A percentile compares a stretch with the other conserved stretches of the same genome.
These are phyloP conservation scores for Pseudogymnoascus pannorum DNA, from an alignment of 2,329 filamentous ascomycete genomes.

Conservation along the genomic window DNA sequence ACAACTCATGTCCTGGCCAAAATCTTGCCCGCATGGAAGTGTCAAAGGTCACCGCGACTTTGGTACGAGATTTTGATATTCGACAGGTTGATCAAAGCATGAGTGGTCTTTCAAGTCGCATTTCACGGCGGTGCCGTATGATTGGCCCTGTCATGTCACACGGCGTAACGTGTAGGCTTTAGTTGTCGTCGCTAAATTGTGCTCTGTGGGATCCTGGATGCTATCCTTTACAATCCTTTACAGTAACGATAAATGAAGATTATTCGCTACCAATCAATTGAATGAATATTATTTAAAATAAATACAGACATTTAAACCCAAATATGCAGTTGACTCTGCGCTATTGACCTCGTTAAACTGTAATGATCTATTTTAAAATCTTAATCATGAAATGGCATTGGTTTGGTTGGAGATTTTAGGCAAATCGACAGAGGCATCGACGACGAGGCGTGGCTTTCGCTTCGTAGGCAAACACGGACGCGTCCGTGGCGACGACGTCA, in stretches of 20 bases:
- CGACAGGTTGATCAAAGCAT: slow-evolving; percentile 23
- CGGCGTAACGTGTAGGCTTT: slow-evolving; percentile 4
- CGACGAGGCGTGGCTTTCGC: slow-evolving; percentile 1
- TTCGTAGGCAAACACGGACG: not conserved
- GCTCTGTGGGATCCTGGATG: not conserved
- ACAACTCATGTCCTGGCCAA: slow-evolving; percentile 31
- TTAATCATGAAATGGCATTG: not conserved
- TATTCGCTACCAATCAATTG: not conserved
- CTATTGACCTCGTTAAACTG: too few relatives aligned
- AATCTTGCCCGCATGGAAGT: slow-evolving; percentile 32
- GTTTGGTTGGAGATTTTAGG: not conserved
- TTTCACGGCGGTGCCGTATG: slow-evolving; percentile 27
- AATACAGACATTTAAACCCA: not conserved
- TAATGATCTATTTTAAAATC: not conserved
- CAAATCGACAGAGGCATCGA: not conserved
- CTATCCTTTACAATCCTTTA: not conserved
- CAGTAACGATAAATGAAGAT: not conserved
- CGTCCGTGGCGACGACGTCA: not conserved
- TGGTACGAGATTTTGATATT: slow-evolving; percentile 30
- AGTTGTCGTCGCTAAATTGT: not conserved
- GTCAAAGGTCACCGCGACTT: slow-evolving; percentile 28
- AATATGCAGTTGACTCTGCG: too few relatives aligned
- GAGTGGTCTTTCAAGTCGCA: slow-evolving; percentile 29
- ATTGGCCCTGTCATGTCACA: slow-evolving; percentile 20
- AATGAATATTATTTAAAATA: not conserved